phyloP scores from a whole-genome alignment of 768 basidiomycete genomes.

The Termitomyces sp. region DNA sequence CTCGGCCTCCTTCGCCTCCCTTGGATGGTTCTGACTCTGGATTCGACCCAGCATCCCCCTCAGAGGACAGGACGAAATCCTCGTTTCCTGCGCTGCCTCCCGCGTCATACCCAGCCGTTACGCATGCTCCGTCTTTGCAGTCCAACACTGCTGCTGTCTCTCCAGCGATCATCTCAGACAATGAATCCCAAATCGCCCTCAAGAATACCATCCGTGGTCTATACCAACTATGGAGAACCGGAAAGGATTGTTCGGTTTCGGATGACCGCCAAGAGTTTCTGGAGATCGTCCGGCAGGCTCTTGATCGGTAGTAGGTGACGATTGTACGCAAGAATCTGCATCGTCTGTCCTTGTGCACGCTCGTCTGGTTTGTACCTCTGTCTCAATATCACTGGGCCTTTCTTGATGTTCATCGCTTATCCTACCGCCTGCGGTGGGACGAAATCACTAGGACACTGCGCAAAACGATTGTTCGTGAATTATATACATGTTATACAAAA shows the following conservation, averaged over 20 bases:
- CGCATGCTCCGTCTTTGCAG: background rate
- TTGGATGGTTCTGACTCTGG: slow-evolving; percentile 18
- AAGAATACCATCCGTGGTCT: slow-evolving; percentile 48
- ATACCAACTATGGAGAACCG: slow-evolving; percentile 53
- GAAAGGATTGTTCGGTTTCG: slow-evolving; percentile 15
- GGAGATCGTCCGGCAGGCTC: slow-evolving; percentile 26
- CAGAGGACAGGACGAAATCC: slow-evolving; percentile 3
- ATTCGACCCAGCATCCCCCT: slow-evolving; percentile 17
- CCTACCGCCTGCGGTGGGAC: too few species aligned
- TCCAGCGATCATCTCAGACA: background rate
- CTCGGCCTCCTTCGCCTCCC: slow-evolving; percentile 18
- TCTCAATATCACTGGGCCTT: background rate
- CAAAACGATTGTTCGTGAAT: background rate
- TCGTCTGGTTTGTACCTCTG: background rate
- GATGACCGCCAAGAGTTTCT: slow-evolving; percentile 32
- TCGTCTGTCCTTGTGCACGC: too few species aligned
- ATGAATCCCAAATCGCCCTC: slow-evolving; percentile 31
- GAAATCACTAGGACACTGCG: too few species aligned
- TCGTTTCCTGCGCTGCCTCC: slow-evolving; percentile 1
- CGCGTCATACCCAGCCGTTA: background rate
- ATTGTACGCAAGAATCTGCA: background rate
- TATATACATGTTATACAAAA: background rate
- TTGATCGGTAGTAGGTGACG: slow-evolving; percentile 7
- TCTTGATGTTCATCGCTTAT: background rate
- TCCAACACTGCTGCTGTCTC: slow-evolving; percentile 3